A percentile compares a stretch with the other conserved stretches of the same genome.
Conservation (phyloP, 768 basidiomycete genomes). For the Suillus weaverae region DNA sequence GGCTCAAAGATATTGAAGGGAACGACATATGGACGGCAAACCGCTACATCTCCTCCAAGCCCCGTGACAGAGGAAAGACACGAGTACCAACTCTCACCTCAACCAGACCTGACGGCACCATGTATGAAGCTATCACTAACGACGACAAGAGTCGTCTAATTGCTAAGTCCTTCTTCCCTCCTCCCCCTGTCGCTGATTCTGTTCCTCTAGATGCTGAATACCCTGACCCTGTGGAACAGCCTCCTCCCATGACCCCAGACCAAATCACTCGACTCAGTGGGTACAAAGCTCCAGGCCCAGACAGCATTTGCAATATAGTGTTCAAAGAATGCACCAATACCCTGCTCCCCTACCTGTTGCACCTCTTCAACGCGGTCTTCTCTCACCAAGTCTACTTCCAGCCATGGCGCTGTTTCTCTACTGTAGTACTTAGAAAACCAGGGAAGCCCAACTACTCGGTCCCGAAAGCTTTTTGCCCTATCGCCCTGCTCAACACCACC, state of each 20-base stretch:
- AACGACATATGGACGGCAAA: slow-evolving; percentile 10
- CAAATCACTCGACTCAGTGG: slow-evolving; percentile 15
- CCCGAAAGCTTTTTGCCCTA: slow-evolving; percentile 37
- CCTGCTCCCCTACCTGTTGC: slow-evolving; percentile 12
- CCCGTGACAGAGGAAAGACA: background rate
- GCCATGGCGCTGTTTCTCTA: slow-evolving; percentile 26
- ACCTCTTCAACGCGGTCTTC: slow-evolving; percentile 17
- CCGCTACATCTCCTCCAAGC: slow-evolving; percentile 1
- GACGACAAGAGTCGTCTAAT: slow-evolving; percentile 21
- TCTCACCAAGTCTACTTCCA: slow-evolving; percentile 8
- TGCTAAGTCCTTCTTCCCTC: slow-evolving; percentile 25
- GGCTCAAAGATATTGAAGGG: slow-evolving; percentile 5
- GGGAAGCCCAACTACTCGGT: slow-evolving; percentile 33
- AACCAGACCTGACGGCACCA: background rate
- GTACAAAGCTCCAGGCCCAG: slow-evolving; percentile 24
- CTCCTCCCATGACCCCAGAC: slow-evolving; percentile 11
- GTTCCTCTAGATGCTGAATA: background rate
- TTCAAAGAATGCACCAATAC: slow-evolving; percentile 11
- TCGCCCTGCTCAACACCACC: slow-evolving; percentile 35
- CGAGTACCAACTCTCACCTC: background rate
- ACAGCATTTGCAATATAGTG: slow-evolving; percentile 25
- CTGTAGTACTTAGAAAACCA: slow-evolving; percentile 36
- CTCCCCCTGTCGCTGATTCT: background rate
- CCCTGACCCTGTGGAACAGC: background rate
- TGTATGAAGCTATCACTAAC: slow-evolving; percentile 13